phyloP scores from a whole-genome alignment of 78 protist genomes.

The Dictyostelium firmibasis region DNA sequence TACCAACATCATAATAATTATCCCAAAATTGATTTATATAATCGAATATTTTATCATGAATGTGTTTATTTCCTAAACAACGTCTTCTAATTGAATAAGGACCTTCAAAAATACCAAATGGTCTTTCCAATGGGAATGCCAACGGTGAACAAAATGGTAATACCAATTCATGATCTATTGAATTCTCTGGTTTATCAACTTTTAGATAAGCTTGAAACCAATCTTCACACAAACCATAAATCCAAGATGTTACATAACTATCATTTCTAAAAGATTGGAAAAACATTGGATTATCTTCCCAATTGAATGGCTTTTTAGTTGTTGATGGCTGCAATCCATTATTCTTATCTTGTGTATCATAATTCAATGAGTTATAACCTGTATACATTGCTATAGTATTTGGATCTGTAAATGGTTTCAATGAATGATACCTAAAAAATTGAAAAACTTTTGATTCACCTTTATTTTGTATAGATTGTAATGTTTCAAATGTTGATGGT shows the following conservation, averaged over 20 bases:
- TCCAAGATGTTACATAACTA: slow-evolving; percentile 42
- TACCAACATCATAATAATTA: slow-evolving; percentile 36
- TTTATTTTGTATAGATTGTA: slow-evolving; percentile 11
- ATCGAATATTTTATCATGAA: slow-evolving; percentile 21
- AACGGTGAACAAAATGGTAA: slow-evolving; percentile 65
- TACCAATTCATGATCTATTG: slow-evolving; percentile 50
- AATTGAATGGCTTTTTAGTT: neutral
- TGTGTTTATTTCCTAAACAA: slow-evolving; percentile 38
- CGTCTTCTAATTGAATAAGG: slow-evolving; percentile 57
- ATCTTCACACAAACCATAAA: slow-evolving; percentile 58
- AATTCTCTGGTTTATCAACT: neutral
- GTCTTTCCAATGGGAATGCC: slow-evolving; percentile 24
- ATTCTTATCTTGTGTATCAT: neutral
- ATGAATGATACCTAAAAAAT: slow-evolving; percentile 68
- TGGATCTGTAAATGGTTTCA: slow-evolving; percentile 28
- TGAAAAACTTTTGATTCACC: slow-evolving; percentile 49
- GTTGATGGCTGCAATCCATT: neutral
- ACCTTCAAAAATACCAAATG: slow-evolving; percentile 19
- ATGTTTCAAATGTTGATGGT: slow-evolving; percentile 26
- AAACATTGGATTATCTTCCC: slow-evolving; percentile 33
- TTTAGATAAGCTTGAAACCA: slow-evolving; percentile 25
- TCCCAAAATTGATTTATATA: slow-evolving; percentile 37
- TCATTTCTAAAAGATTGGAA: slow-evolving; percentile 67
- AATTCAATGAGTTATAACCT: slow-evolving; percentile 38
- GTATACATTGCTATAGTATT: slow-evolving; percentile 67